phyloP scores from a whole-genome alignment of 140 eudicot species.

The Anethum foeniculum region DNA sequence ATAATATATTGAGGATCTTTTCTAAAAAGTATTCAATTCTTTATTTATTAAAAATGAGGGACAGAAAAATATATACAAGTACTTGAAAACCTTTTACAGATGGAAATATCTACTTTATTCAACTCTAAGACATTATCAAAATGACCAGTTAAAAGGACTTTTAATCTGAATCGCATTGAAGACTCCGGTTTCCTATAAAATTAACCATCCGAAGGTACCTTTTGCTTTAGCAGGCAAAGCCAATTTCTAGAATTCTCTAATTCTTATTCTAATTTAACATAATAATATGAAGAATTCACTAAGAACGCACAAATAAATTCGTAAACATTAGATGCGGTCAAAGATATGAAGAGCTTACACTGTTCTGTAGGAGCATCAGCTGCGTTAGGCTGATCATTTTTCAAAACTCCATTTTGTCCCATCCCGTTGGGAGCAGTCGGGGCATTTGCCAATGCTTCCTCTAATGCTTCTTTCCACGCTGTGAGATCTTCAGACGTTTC shows the following conservation, averaged over 20 bases:
- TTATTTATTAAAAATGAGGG: neutral
- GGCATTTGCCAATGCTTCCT: slow-evolving; percentile 76
- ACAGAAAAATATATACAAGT: neutral
- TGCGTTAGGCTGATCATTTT: slow-evolving; percentile 48
- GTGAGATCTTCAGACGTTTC: slow-evolving; percentile 75
- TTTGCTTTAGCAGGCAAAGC: neutral
- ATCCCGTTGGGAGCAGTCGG: slow-evolving; percentile 53
- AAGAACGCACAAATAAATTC: neutral
- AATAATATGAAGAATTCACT: neutral
- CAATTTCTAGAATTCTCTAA: neutral
- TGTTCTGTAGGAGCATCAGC: slow-evolving; percentile 53
- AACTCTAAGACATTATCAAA: neutral
- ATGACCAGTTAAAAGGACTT: neutral
- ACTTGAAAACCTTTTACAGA: neutral
- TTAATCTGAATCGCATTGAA: neutral
- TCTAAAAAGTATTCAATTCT: neutral
- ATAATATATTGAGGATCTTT: neutral
- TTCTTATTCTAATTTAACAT: neutral
- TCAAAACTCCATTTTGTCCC: slow-evolving; percentile 54
- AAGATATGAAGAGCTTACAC: slow-evolving; percentile 31
- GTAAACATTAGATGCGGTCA: neutral
- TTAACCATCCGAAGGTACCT: neutral
- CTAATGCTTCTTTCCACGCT: slow-evolving; percentile 90
- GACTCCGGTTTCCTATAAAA: neutral
- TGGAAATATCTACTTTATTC: neutral